Base-by-base conservation (phyloP, 192 early-diverging fungal species). In the Umbelopsis vinacea region DNA sequence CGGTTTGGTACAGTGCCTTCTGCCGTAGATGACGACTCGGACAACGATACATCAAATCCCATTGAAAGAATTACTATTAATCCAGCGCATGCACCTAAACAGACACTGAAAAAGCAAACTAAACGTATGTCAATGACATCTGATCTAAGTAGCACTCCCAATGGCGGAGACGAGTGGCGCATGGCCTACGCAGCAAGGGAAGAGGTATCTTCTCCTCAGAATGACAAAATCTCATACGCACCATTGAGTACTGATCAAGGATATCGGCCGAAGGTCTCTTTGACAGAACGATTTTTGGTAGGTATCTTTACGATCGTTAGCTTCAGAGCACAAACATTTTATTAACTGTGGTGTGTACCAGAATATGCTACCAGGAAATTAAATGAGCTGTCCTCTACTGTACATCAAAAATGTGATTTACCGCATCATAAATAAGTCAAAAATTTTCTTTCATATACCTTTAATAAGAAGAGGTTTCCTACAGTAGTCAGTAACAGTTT, bases 111-210 rank as follows among this genome's bases (percentile, higher is more conserved):
- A 33, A 29, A 10, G 17, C 57, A 26, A 37, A 37, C 57, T n/a
- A 63, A 63, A 19, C 29, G 57, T 19, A 63, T 63, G 57, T 63
- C 57, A 19, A 63, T 63, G 57, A 63, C 57, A 63, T 35, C 57
- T 17, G 57, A 63, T n/a, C 57, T 63, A 12, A 63, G 35, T 37
- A 37, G 29, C 6, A 63, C 57, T 5, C 57, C 57, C 23, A 63
- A 63, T 15, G 57, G 57, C 15, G 57, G 57, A 11, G 29, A 29
- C 5, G 57, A 63, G 7, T 63, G 57, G 57, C 29, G 5, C 3
- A 2, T 19, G 26, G 14, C 11, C 6, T 29, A 63, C 17, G 29
- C 29, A 29, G 29, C 57, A 43, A 43, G 8, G 6, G 40, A 43
- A 12, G 40, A 43, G 26, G 12, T 37, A 35, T 17, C 12, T 0